These are phyloP conservation scores for Fusarium sp. DNA, from an alignment of 2,329 filamentous ascomycete species.

Conservation along the genomic window DNA sequence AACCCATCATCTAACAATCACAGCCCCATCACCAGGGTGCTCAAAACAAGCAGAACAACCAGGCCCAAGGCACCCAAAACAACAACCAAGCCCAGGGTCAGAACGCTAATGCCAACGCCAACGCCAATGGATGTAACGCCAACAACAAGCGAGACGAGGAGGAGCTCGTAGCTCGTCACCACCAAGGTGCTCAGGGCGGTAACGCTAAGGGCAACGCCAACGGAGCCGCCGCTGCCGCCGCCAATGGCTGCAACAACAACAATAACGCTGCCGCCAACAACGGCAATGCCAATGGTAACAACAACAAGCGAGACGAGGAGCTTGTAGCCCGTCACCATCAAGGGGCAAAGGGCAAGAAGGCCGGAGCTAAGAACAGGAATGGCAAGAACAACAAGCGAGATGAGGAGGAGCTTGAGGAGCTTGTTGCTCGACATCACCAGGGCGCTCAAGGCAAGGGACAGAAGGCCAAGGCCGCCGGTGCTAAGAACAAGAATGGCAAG, in stretches of 20 bases:
- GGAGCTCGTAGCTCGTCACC: conserved; percentile 12
- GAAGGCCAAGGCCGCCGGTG: no score
- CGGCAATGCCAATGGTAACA: neutral
- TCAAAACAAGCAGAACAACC: neutral
- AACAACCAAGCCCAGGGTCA: conserved; percentile 11
- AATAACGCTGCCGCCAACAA: neutral
- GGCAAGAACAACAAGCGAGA: no score
- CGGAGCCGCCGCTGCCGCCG: neutral
- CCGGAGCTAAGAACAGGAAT: no score
- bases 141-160: conserved; percentile 23
- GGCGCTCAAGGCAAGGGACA: no score
- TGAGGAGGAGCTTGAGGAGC: no score
- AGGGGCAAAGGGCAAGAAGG: neutral
- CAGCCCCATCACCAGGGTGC: conserved; percentile 23
- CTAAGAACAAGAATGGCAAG: no score
- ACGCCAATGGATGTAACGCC: conserved; percentile 10
- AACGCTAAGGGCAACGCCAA: conserved; percentile 8
- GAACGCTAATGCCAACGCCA: neutral
- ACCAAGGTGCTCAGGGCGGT: conserved; percentile 10
- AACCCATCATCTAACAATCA: neutral
- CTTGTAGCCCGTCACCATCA: neutral
- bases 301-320: conserved; percentile 4
- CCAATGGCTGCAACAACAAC: neutral
- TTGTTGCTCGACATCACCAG: no score
- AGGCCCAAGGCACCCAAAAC: neutral